Conservation (phyloP, 306 rosid species). For the Vigna radiata region DNA sequence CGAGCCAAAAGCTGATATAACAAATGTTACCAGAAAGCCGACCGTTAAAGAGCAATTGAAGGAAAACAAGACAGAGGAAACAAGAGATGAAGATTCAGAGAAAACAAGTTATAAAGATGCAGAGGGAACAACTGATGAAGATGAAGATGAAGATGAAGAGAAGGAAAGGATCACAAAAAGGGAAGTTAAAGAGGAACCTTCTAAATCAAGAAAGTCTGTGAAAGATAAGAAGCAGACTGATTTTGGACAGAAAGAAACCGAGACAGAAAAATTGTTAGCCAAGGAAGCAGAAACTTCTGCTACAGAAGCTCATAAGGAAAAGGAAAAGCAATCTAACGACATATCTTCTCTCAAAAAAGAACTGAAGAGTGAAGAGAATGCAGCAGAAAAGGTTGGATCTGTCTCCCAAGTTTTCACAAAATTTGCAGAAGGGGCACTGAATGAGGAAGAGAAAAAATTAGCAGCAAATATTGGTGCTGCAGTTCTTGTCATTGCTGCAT, state of each 20-base stretch:
- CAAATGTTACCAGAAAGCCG: not conserved
- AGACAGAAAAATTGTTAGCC: conserved; percentile 8
- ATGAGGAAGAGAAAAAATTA: conserved; percentile 51
- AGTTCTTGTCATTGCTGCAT: conserved; percentile 56
- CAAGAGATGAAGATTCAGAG: not conserved
- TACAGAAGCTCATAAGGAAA: conserved; percentile 5
- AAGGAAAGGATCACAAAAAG: conserved; percentile 28
- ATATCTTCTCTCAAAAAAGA: not conserved
- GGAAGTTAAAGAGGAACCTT: conserved; percentile 35
- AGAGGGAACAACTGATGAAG: no score
- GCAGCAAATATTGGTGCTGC: conserved; percentile 60
- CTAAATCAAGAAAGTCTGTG: conserved; percentile 32
- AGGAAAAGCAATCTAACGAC: conserved; percentile 32
- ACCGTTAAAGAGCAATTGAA: not conserved
- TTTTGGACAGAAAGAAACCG: conserved; percentile 27
- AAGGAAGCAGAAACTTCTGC: conserved; percentile 22
- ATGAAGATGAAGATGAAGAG: not conserved
- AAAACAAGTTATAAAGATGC: no score
- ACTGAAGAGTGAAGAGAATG: conserved; percentile 30
- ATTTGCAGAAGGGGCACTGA: conserved; percentile 40
- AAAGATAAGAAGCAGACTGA: conserved; percentile 36
- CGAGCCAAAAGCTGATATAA: conserved; percentile 6
- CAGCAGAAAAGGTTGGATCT: conserved; percentile 5
- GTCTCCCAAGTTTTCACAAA: conserved; percentile 44
- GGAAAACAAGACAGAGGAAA: conserved; percentile 16